Conservation (phyloP, 2,329 filamentous ascomycete species). For the Epichloe gansuensis region DNA sequence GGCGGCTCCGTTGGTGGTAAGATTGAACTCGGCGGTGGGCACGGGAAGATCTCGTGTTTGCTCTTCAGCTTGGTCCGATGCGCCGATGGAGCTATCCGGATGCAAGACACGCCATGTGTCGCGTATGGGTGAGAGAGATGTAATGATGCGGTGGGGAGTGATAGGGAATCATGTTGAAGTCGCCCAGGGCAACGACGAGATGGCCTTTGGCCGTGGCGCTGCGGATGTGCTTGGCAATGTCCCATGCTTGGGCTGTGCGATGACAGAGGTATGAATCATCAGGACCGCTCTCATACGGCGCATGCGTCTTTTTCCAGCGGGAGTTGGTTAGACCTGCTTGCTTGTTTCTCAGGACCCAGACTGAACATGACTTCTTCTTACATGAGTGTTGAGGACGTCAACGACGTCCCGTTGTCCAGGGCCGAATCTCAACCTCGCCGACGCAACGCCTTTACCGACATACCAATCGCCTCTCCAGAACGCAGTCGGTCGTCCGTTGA, state of each 20-base stretch:
- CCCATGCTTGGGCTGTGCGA: conserved; percentile 86
- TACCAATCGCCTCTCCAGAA: conserved; percentile 96
- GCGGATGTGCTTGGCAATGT: conserved; percentile 80
- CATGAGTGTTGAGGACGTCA: conserved; percentile 89
- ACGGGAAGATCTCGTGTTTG: conserved; percentile 51
- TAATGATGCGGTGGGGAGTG: conserved; percentile 73
- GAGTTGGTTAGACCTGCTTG: neutral
- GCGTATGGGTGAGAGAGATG: conserved; percentile 60
- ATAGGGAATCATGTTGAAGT: conserved; percentile 96
- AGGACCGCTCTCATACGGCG: conserved; percentile 70
- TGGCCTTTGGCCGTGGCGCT: conserved; percentile 70
- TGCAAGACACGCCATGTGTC: conserved; percentile 80
- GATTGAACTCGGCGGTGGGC: conserved; percentile 67
- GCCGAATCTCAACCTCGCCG: conserved; percentile 65
- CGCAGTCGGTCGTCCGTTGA: conserved; percentile 86
- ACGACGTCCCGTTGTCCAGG: conserved; percentile 51
- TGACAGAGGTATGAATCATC: conserved; percentile 83
- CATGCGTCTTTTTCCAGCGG: conserved; percentile 44
- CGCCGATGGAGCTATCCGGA: conserved; percentile 71
- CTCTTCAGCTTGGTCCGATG: conserved; percentile 56
- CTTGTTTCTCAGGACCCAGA: neutral
- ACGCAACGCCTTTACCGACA: conserved; percentile 87
- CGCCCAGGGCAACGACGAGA: conserved; percentile 74
- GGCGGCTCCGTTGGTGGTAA: conserved; percentile 71
- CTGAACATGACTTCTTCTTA: conserved; percentile 22